Conservation (phyloP, 208 protist genomes). For the Entamoeba nuttalli region DNA sequence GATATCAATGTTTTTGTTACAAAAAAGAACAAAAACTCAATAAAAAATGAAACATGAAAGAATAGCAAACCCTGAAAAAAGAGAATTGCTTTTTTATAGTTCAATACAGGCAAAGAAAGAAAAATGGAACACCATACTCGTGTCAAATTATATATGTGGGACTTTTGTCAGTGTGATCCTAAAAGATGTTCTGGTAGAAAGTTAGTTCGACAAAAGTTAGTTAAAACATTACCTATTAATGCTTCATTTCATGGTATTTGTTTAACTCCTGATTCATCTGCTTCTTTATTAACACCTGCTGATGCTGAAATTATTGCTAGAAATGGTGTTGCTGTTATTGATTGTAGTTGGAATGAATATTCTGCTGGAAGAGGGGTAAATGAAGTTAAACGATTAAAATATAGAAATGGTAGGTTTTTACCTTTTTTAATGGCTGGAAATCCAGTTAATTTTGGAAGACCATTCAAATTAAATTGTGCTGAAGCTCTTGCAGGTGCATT, state of each 20-base stretch:
- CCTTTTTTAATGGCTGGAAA: constrained; percentile 93
- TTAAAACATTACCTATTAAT: constrained; percentile 60
- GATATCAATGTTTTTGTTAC: too few relatives aligned
- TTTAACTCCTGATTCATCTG: constrained; percentile 60
- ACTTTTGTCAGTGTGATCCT: constrained; percentile 92
- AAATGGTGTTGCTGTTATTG: constrained; percentile 81
- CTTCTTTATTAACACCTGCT: constrained; percentile 65
- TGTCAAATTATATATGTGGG: constrained; percentile 57
- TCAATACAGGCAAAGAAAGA: too few relatives aligned
- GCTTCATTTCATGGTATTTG: constrained; percentile 75
- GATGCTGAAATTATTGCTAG: constrained; percentile 65
- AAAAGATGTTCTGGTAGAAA: constrained; percentile 85
- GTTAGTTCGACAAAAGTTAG: constrained; percentile 63
- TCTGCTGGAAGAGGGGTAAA: constrained; percentile 72
- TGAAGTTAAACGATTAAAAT: constrained; percentile 73
- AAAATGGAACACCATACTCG: background rate
- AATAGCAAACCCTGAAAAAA: too few relatives aligned
- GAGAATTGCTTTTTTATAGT: too few relatives aligned
- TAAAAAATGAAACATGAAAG: too few relatives aligned
- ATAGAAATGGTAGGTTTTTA: constrained; percentile 60
- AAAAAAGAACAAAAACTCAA: too few relatives aligned
- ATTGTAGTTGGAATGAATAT: constrained; percentile 91
- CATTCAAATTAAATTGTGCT: constrained; percentile 83
- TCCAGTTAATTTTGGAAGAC: constrained; percentile 92
- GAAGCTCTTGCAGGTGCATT: constrained; percentile 81